phyloP scores from a whole-genome alignment of 805 yeast genomes.

The Jamesozyma spencerorum region DNA sequence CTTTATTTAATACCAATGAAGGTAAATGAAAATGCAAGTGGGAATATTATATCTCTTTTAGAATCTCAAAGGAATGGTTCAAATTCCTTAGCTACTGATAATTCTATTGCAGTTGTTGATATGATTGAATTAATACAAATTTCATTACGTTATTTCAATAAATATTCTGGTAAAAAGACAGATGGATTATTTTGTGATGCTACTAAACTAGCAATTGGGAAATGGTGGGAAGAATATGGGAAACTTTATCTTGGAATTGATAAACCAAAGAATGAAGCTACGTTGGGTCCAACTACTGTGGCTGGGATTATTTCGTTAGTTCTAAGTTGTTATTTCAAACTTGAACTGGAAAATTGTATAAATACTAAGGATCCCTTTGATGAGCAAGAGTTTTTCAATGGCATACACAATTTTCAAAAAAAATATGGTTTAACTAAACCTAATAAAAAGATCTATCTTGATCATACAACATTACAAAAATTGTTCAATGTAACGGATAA shows the following conservation, averaged over 20 bases:
- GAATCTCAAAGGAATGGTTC: background rate
- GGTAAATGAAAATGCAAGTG: background rate
- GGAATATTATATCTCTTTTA: background rate
- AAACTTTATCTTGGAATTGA: slow-evolving; percentile 26
- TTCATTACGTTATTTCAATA: slow-evolving; percentile 65
- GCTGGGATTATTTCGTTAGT: slow-evolving; percentile 75
- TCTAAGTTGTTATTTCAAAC: slow-evolving; percentile 51
- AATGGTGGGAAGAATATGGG: slow-evolving; percentile 83
- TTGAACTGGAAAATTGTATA: slow-evolving; percentile 52
- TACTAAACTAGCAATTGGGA: slow-evolving; percentile 62
- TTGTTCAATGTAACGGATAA: slow-evolving; percentile 41
- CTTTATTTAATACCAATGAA: slow-evolving; percentile 49
- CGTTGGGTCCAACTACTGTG: slow-evolving; percentile 57
- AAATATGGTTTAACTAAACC: slow-evolving; percentile 38
- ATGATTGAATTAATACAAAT: slow-evolving; percentile 67
- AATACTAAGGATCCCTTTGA: slow-evolving; percentile 78
- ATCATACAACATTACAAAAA: slow-evolving; percentile 45
- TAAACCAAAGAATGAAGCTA: slow-evolving; percentile 38
- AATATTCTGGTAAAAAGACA: slow-evolving; percentile 43
- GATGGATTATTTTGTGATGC: slow-evolving; percentile 80
- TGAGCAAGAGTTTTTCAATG: slow-evolving; percentile 52
- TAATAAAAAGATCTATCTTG: slow-evolving; percentile 44
- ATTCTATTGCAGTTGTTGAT: slow-evolving; percentile 40
- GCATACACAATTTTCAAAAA: slow-evolving; percentile 71
- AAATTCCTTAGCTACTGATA: background rate